Evolutionary conservation across 192 early-diverging fungal genomes (phyloP).

Genomic region (Gonapodya sp.): DNA sequence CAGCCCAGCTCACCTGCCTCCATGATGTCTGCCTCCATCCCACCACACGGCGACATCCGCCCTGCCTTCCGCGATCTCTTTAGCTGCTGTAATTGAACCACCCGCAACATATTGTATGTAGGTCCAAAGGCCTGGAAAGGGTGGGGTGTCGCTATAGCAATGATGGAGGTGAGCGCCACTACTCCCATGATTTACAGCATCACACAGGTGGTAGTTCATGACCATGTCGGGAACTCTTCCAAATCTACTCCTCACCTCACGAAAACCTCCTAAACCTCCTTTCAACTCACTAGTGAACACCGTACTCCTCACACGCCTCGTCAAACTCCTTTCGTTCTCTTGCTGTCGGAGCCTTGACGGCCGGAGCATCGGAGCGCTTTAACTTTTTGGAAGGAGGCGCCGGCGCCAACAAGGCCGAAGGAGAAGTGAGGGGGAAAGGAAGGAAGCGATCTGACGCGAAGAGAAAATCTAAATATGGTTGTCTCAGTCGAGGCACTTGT

Average conservation of each 20-base stretch:
- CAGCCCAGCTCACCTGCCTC: conserved; percentile 50
- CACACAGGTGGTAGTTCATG: too few relatives aligned
- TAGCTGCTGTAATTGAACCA: conserved; percentile 54
- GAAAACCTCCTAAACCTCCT: too few relatives aligned
- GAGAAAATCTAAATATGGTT: background rate
- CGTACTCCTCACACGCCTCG: background rate
- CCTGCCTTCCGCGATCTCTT: conserved; percentile 65
- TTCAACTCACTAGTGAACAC: background rate
- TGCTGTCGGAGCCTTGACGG: too few relatives aligned
- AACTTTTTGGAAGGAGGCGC: too few relatives aligned
- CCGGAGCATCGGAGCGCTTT: too few relatives aligned
- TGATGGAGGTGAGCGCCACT: too few relatives aligned
- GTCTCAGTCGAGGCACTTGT: too few relatives aligned
- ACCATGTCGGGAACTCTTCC: too few relatives aligned
- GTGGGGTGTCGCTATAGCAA: background rate
- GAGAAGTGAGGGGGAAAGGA: too few relatives aligned
- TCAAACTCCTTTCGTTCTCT: background rate
- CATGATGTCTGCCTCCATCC: conserved; percentile 96
- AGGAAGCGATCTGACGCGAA: background rate
- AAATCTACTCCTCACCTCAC: too few relatives aligned
- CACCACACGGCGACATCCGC: conserved; percentile 94
- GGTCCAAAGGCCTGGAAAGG: background rate
- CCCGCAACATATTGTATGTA: background rate
- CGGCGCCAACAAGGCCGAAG: too few relatives aligned
- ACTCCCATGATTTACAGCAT: too few relatives aligned